A percentile compares a stretch with the other conserved stretches of the same genome.
Conservation (phyloP, 129 eudicot species). For the Tanacetum coccineum region DNA sequence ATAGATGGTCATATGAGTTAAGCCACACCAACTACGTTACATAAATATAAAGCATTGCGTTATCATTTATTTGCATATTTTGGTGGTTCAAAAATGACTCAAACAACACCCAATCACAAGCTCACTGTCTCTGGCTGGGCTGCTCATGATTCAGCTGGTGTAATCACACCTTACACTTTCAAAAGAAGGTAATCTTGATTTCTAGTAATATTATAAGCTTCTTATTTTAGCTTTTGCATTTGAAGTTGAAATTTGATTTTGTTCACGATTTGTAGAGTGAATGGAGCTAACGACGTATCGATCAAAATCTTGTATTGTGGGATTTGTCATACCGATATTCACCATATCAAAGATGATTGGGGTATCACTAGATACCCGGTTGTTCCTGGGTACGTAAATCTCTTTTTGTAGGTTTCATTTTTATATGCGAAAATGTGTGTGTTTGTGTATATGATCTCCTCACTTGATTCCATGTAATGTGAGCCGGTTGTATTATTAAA, state of each 20-base stretch:
- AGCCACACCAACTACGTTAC: background rate
- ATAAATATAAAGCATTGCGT: background rate
- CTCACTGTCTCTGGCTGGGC: conserved; percentile 91
- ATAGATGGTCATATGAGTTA: too few relatives aligned
- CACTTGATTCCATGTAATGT: too few relatives aligned
- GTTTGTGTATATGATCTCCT: too few relatives aligned
- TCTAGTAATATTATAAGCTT: background rate
- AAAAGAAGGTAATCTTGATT: conserved; percentile 51
- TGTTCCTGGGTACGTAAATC: conserved; percentile 69
- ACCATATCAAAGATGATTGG: conserved; percentile 65
- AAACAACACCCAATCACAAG: conserved; percentile 86
- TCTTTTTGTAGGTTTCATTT: background rate
- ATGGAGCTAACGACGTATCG: conserved; percentile 74
- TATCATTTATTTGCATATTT: background rate
- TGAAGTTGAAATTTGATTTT: background rate
- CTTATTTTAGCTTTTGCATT: background rate
- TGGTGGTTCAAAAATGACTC: conserved; percentile 42
- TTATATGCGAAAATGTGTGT: too few relatives aligned
- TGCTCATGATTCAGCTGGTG: conserved; percentile 75
- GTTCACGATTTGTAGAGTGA: conserved; percentile 37
- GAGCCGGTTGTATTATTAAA: too few relatives aligned
- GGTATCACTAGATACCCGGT: conserved; percentile 86
- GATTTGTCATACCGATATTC: conserved; percentile 86
- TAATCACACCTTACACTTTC: conserved; percentile 67
- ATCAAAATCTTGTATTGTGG: conserved; percentile 84